phyloP scores from a whole-genome alignment of 1,284 basidiomycete genomes.

The Pseudozyma hubeiensis region DNA sequence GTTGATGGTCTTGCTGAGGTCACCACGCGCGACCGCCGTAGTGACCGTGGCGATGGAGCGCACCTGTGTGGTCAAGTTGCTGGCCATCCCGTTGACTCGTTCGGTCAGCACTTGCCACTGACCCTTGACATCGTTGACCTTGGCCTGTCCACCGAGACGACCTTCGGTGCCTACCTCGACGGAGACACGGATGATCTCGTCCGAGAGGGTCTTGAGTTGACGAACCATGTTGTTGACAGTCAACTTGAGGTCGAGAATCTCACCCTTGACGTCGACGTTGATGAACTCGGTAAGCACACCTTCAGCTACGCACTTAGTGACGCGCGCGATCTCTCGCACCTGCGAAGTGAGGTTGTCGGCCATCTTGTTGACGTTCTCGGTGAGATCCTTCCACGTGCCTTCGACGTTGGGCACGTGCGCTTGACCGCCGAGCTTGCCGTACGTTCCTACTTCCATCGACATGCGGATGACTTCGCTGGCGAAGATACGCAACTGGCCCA shows the following conservation, averaged over 20 bases:
- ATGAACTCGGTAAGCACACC: slow-evolving; percentile 91
- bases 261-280: slow-evolving; percentile 94
- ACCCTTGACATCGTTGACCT: slow-evolving; percentile 74
- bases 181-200: slow-evolving; percentile 76
- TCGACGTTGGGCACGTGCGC: slow-evolving; percentile 70
- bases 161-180: slow-evolving; percentile 91
- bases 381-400: slow-evolving; percentile 71
- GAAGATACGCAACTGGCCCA: slow-evolving; percentile 82
- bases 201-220: slow-evolving; percentile 65
- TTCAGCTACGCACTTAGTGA: slow-evolving; percentile 77
- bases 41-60: slow-evolving; percentile 71
- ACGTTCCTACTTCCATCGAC: slow-evolving; percentile 68
- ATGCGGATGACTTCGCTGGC: slow-evolving; percentile 77
- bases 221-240: slow-evolving; percentile 69
- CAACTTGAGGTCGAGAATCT: slow-evolving; percentile 89
- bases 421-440: slow-evolving; percentile 67
- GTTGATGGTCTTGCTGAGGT: slow-evolving; percentile 68
- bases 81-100: slow-evolving; percentile 70
- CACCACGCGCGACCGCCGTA: slow-evolving; percentile 66
- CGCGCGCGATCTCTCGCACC: slow-evolving; percentile 69
- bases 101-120: slow-evolving; percentile 70
- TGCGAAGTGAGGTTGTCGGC: slow-evolving; percentile 67
- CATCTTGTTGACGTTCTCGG: slow-evolving; percentile 71
- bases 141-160: slow-evolving; percentile 84
- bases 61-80: slow-evolving; percentile 89